phyloP scores from a whole-genome alignment of 2,329 filamentous ascomycete genomes.

The Paraphaeosphaeria minitans region DNA sequence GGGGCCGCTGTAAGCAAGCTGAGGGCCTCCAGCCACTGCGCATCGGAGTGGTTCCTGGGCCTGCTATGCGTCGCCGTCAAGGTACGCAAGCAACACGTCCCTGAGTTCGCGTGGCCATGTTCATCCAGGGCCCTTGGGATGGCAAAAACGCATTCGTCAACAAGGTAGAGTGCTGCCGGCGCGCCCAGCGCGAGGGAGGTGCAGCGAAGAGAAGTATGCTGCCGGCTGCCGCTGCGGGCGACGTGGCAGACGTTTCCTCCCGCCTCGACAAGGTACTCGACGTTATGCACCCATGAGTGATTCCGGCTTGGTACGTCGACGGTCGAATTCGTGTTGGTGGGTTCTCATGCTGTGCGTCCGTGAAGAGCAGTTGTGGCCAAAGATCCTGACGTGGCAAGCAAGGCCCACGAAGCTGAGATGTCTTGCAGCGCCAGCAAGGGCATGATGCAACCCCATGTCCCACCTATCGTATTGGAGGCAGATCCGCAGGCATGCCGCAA shows the following conservation, averaged over 20 bases:
- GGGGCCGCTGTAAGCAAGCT: slow-evolving; percentile 37
- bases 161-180: slow-evolving; percentile 24
- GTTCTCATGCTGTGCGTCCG: slow-evolving; percentile 36
- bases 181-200: slow-evolving; percentile 33
- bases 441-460: slow-evolving; percentile 23
- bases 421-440: slow-evolving; percentile 31
- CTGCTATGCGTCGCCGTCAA: slow-evolving; percentile 32
- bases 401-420: slow-evolving; percentile 21
- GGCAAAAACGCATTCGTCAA: slow-evolving; percentile 36
- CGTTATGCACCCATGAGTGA: slow-evolving; percentile 21
- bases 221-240: slow-evolving; percentile 26
- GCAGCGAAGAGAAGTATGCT: slow-evolving; percentile 29
- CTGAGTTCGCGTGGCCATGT: slow-evolving; percentile 28
- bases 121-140: slow-evolving; percentile 31
- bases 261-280: slow-evolving; percentile 23
- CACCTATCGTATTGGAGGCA: slow-evolving; percentile 25
- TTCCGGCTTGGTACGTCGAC: slow-evolving; percentile 32
- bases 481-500: slow-evolving; percentile 21
- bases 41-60: slow-evolving; percentile 20
- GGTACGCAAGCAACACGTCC: slow-evolving; percentile 27
- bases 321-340: slow-evolving; percentile 31
- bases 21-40: slow-evolving; percentile 34
- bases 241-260: slow-evolving; percentile 32
- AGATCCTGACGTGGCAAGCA: slow-evolving; percentile 16
- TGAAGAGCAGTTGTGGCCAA: slow-evolving; percentile 25